These are phyloP conservation scores for Eragrostis tef DNA, from an alignment of 202 grass and related monocot species.

Conservation along the genomic window DNA sequence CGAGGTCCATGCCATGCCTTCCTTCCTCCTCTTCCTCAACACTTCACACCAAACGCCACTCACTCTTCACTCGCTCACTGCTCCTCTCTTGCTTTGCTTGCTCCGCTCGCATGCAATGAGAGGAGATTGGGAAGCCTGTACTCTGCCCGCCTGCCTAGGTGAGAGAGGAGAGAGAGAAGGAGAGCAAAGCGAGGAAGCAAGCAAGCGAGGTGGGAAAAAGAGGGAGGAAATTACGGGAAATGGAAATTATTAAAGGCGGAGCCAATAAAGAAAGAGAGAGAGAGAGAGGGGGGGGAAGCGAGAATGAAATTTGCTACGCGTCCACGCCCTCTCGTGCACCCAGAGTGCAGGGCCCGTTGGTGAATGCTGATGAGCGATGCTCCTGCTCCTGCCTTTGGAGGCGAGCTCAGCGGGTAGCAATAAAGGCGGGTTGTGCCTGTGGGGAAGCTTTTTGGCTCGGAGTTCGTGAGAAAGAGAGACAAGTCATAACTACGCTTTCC, in stretches of 20 bases:
- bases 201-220: constrained; percentile 34
- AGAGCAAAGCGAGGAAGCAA: constrained; percentile 14
- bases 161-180: background rate
- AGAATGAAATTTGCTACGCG: constrained; percentile 52
- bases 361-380: background rate
- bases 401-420: constrained; percentile 27
- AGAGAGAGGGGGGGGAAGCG: constrained; percentile 14
- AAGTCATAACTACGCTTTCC: constrained; percentile 49
- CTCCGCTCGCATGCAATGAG: constrained; percentile 38
- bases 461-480: constrained; percentile 42
- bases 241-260: constrained; percentile 54
- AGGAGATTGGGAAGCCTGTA: background rate
- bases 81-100: constrained; percentile 25
- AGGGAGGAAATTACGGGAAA: constrained; percentile 56
- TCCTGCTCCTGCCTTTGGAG: background rate
- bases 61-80: background rate
- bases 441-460: constrained; percentile 46
- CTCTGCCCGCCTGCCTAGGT: background rate
- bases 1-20: constrained; percentile 24
- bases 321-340: constrained; percentile 26
- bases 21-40: background rate
- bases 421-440: constrained; percentile 30
- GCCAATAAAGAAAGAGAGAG: constrained; percentile 47
- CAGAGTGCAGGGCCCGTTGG: background rate
- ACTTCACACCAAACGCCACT: constrained; percentile 45